A percentile compares a stretch with the other conserved stretches of the same genome.
These are phyloP conservation scores for Daphne laureola DNA, from an alignment of 441 rosid genomes.

Conservation along the genomic window DNA sequence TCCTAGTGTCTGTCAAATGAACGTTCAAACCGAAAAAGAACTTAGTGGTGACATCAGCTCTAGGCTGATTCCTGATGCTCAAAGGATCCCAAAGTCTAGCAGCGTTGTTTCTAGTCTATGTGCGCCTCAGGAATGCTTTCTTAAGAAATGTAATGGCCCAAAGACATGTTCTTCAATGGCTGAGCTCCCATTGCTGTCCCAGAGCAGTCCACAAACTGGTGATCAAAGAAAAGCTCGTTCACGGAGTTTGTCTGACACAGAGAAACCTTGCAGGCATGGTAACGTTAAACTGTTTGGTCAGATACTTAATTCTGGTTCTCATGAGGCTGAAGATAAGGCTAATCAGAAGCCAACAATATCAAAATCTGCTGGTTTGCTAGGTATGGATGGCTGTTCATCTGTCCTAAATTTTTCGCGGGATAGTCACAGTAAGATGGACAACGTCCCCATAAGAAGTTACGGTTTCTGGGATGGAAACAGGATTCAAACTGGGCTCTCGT, in stretches of 20 bases:
- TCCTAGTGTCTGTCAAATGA: constrained; percentile 36
- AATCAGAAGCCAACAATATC: constrained; percentile 33
- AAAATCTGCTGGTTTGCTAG: constrained; percentile 31
- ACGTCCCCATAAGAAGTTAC: constrained; percentile 57
- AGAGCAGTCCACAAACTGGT: constrained; percentile 25
- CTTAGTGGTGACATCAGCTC: constrained; percentile 28
- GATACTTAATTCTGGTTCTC: constrained; percentile 40
- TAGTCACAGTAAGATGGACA: constrained; percentile 45
- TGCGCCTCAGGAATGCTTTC: constrained; percentile 40
- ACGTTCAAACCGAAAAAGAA: constrained; percentile 35
- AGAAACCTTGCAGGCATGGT: constrained; percentile 50
- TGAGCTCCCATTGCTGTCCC: constrained; percentile 32
- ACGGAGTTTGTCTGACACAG: constrained; percentile 36
- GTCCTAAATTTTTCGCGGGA: constrained; percentile 37
- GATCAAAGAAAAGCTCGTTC: constrained; percentile 31
- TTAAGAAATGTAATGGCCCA: constrained; percentile 46
- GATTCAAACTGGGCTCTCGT: constrained; percentile 64
- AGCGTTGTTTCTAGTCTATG: constrained; percentile 18
- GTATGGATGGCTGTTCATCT: constrained; percentile 21
- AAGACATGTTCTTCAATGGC: constrained; percentile 22
- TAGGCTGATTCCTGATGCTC: constrained; percentile 21
- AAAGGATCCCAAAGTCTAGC: constrained; percentile 30
- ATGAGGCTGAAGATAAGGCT: constrained; percentile 34
- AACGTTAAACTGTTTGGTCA: constrained; percentile 86
- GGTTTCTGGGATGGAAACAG: constrained; percentile 88